Base-by-base conservation (phyloP, 208 protist species). In the Strigomonas culicis region DNA sequence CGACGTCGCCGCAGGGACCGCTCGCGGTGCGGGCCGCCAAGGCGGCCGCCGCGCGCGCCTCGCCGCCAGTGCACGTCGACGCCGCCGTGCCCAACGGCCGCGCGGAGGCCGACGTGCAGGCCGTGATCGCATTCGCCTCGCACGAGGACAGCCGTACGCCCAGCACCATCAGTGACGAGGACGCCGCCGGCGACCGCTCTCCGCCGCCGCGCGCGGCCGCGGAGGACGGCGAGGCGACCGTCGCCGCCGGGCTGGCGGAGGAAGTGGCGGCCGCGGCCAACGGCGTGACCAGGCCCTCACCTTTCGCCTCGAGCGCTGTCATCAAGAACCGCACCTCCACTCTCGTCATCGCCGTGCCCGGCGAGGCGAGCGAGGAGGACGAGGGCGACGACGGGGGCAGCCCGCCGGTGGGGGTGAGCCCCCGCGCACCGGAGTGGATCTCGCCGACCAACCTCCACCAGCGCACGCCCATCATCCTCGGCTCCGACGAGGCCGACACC, bases 401-500 rank as follows among this genome's bases (percentile, higher is more conserved):
- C 17, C 11, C 10, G 17, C 11, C 10, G 17, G 39, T n/a, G 10
- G 39, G 39, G 10, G 10, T 46, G 39, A n/a, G 11, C 39, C 17
- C 39, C 11, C 39, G 11, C 11, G 39, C 39, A 46, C 39, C 39
- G 22, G 79, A 77, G 28, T 75, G 75, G 74, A 34, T 64, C 21
- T 85, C 84, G 25, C 83, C 83, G 11, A 52, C 63, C 28, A 86
- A 79, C 68, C 81, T 79, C 36, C 87, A 94, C 52, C 82, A 90
- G 59, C 87, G 87, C 62, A 94, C 87, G 13, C 81, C 87, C 11
- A 82, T 77, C 59, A 86, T 94, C 65, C 67, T 88, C 24, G 87
- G 79, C 17, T 80, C 79, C 27, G 84, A 94, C 36, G 84, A 88
- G 30, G 75, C 79, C 1, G 66, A 47, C 6, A 65, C 46, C 15